These are phyloP conservation scores for Pestalotiopsis sp. DNA, from an alignment of 2,329 filamentous ascomycete genomes.

Conservation along the genomic window DNA sequence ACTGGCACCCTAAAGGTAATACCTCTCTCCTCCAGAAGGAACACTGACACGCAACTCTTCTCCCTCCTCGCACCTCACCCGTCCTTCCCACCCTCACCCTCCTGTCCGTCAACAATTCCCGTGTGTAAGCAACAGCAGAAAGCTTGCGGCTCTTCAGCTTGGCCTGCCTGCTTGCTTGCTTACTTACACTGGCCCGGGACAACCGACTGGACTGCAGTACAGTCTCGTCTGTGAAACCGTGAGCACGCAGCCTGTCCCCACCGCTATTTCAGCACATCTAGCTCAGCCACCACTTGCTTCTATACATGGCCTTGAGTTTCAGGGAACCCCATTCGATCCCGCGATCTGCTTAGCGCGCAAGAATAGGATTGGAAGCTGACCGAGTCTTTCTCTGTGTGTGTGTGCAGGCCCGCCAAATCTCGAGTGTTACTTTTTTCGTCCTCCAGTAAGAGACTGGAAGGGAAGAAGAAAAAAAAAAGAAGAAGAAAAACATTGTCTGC, in stretches of 20 bases:
- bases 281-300: constrained; percentile 4
- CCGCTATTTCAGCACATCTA: not conserved
- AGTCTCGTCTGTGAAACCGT: constrained; percentile 1
- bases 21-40: not conserved
- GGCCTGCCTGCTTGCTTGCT: not conserved
- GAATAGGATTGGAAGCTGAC: constrained; percentile 5
- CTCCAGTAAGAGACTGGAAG: too few species aligned
- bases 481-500: not conserved
- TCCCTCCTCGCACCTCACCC: not conserved
- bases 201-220: not conserved
- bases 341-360: constrained; percentile 1
- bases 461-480: not conserved
- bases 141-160: constrained; percentile 15
- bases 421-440: not conserved
- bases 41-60: not conserved
- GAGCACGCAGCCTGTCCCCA: constrained; percentile 4
- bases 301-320: constrained; percentile 7
- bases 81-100: not conserved
- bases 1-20: not conserved
- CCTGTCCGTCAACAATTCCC: not conserved
- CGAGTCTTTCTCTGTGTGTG: not conserved
- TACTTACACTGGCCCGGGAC: not conserved
- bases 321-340: not conserved
- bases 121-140: not conserved
- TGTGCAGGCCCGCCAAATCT: not conserved